Percentiles rank a stretch among this genome's conserved stretches.
These are phyloP conservation scores for Zelonia costaricensis DNA, from an alignment of 208 protist genomes.

Conservation along the genomic window DNA sequence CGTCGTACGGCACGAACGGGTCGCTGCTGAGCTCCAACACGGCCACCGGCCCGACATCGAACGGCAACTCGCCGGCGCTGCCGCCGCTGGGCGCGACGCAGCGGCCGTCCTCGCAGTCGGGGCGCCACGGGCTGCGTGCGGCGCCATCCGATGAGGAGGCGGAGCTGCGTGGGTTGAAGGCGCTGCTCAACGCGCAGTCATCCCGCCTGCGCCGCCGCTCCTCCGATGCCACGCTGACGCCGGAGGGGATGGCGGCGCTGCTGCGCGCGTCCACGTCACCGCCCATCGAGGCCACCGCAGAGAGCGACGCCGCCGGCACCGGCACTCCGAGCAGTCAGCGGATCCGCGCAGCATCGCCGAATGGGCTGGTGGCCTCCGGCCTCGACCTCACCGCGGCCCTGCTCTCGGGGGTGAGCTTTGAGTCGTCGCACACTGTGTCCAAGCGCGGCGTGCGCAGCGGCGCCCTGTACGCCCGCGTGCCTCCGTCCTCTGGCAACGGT, in stretches of 20 bases:
- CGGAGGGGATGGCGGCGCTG: slow-evolving; percentile 13
- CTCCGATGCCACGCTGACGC: neutral
- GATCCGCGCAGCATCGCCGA: too few relatives aligned
- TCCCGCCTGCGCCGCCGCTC: slow-evolving; percentile 35
- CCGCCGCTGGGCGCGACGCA: neutral
- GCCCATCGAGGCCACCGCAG: neutral
- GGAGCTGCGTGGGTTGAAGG: slow-evolving; percentile 55
- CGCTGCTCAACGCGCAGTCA: slow-evolving; percentile 54
- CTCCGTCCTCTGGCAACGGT: neutral
- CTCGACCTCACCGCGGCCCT: too few relatives aligned
- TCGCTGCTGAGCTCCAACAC: too few relatives aligned
- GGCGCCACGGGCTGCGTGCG: too few relatives aligned
- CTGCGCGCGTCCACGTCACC: neutral
- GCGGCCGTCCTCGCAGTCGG: neutral
- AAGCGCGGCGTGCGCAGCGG: slow-evolving; percentile 19
- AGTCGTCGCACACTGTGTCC: too few relatives aligned
- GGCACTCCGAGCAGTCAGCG: too few relatives aligned
- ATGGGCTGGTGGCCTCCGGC: too few relatives aligned
- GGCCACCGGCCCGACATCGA: too few relatives aligned
- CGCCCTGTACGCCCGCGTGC: slow-evolving; percentile 5
- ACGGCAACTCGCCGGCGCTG: neutral
- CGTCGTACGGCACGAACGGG: too few relatives aligned
- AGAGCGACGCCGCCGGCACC: neutral
- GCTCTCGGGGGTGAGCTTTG: too few relatives aligned
- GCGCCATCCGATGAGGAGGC: slow-evolving; percentile 15